Evolutionary conservation across 306 rosid species (phyloP).

Genomic region (Parietaria judaica): DNA sequence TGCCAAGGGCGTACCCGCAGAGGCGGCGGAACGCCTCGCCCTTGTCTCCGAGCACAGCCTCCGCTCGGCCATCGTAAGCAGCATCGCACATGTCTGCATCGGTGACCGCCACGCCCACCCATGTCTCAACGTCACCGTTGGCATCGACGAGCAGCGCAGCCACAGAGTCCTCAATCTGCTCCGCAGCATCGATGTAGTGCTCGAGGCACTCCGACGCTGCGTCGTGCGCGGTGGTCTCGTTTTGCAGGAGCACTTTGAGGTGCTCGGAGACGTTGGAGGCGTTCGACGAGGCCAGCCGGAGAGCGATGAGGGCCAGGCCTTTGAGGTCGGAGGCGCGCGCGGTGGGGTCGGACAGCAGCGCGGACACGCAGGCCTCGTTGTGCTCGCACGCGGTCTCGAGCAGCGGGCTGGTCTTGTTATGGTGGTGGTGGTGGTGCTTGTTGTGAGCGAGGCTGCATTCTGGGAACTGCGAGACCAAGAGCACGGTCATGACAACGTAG

Average conservation of each 20-base stretch:
- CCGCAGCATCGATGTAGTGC: slow-evolving; percentile 29
- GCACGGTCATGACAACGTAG: slow-evolving; percentile 15
- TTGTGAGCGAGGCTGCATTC: slow-evolving; percentile 12
- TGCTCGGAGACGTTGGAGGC: slow-evolving; percentile 29
- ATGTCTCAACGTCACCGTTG: slow-evolving; percentile 12
- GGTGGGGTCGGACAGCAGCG: slow-evolving; percentile 18
- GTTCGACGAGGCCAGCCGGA: slow-evolving; percentile 22
- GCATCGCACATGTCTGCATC: slow-evolving; percentile 18
- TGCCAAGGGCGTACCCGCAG: slow-evolving; percentile 24
- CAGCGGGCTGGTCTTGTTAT: neutral
- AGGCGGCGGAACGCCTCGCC: slow-evolving; percentile 14
- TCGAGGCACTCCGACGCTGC: slow-evolving; percentile 29
- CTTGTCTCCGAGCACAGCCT: neutral
- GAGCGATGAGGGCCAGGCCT: slow-evolving; percentile 26
- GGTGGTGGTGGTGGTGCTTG: neutral
- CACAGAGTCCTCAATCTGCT: slow-evolving; percentile 31
- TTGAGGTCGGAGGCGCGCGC: slow-evolving; percentile 24
- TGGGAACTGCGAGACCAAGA: slow-evolving; percentile 11
- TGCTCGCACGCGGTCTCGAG: slow-evolving; percentile 21
- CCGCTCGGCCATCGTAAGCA: neutral
- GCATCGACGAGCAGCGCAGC: slow-evolving; percentile 9
- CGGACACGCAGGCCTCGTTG: slow-evolving; percentile 19
- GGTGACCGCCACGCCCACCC: slow-evolving; percentile 25
- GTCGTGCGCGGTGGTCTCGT: slow-evolving; percentile 15
- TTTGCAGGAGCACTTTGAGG: slow-evolving; percentile 15